Base-by-base conservation (phyloP, 2,329 filamentous ascomycete genomes). In the Xylaria sp. region DNA sequence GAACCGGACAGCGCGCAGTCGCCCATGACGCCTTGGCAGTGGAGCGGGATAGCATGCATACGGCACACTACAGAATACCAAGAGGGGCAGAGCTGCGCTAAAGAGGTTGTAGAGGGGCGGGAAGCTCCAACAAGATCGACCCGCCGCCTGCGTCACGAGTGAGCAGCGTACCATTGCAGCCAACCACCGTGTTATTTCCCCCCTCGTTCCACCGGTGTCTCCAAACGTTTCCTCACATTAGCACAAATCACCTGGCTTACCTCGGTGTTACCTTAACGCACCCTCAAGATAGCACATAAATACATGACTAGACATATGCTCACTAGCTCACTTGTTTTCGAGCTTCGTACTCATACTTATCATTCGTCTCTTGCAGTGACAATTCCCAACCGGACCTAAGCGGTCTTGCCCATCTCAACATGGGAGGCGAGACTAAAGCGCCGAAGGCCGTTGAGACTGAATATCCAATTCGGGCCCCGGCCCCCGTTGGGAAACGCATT, bases 401-500 rank as follows among this genome's bases (percentile, higher is more conserved):
- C 56, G 55, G 69, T 54, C 60, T 64, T 54, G 36, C 57, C 50
- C 61, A 70, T 47, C 60, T 68, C 75, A 82, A 73, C 74, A 88
- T 88, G 86, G 86, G 86, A 74, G 86, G 86, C 73, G 85, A 82
- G 73, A 76, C 81, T 64, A 76, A 77, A 67, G 80, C 82, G 69
- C 75, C 77, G 61, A 84, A 82, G 79, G 81, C 81, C 74, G 75
- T 80, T 71, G 76, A 81, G 76, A 78, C 79, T 78, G 83, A 84
- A 70, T 88, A 88, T 71, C 86, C 86, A n/a, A 71, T 82, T 67
- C 83, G 83, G 71, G 85, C 84, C 34, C 77, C 81, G 34, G 81
- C 80, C 67, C 88, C 88, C 21, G 85, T 89, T 61, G 93, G 93
- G 71, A 92, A 96, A 81, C 89, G 92, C 78, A 98, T 97, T 79